Conservation (phyloP, 1,284 basidiomycete genomes). For the Tilletiaria anomala region DNA sequence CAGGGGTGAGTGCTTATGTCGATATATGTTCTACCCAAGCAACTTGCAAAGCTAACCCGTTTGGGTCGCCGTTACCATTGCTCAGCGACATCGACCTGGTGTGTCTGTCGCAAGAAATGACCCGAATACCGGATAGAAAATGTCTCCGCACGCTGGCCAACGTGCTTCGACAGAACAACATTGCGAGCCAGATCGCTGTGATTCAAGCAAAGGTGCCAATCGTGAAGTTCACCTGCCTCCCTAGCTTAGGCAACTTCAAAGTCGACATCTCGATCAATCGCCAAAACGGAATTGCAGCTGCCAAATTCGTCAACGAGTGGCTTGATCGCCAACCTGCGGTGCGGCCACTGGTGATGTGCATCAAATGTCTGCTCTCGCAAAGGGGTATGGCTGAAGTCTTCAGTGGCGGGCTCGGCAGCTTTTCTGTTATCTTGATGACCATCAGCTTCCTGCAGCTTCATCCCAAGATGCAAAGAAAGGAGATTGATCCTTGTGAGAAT, state of each 20-base stretch:
- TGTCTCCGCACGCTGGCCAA: conserved; percentile 42
- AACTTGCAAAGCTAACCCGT: conserved; percentile 11
- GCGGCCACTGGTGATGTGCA: conserved; percentile 52
- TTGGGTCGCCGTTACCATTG: conserved; percentile 15
- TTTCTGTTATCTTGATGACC: conserved; percentile 81
- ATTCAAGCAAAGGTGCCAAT: conserved; percentile 86
- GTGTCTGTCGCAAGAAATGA: conserved; percentile 41
- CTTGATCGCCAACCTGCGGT: conserved; percentile 60
- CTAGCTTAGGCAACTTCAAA: conserved; percentile 45
- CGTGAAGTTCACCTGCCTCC: conserved; percentile 69
- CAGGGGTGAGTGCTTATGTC: conserved; percentile 57
- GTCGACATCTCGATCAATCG: conserved; percentile 40
- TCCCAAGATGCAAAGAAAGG: conserved; percentile 73
- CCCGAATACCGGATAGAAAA: conserved; percentile 34
- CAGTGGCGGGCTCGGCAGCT: conserved; percentile 84
- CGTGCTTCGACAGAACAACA: conserved; percentile 43
- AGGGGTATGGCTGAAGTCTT: conserved; percentile 93
- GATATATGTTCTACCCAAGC: conserved; percentile 13
- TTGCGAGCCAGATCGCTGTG: conserved; percentile 54
- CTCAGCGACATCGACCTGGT: conserved; percentile 50
- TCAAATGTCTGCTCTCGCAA: conserved; percentile 79
- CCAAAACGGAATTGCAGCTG: conserved; percentile 62
- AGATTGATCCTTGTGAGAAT: conserved; percentile 74
- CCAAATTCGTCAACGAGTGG: conserved; percentile 67
- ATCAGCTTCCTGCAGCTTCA: conserved; percentile 89